A percentile compares a stretch with the other conserved stretches of the same genome.
These are phyloP conservation scores for Fusarium brevicatenulatum DNA, from an alignment of 2,329 filamentous ascomycete species.

Conservation along the genomic window DNA sequence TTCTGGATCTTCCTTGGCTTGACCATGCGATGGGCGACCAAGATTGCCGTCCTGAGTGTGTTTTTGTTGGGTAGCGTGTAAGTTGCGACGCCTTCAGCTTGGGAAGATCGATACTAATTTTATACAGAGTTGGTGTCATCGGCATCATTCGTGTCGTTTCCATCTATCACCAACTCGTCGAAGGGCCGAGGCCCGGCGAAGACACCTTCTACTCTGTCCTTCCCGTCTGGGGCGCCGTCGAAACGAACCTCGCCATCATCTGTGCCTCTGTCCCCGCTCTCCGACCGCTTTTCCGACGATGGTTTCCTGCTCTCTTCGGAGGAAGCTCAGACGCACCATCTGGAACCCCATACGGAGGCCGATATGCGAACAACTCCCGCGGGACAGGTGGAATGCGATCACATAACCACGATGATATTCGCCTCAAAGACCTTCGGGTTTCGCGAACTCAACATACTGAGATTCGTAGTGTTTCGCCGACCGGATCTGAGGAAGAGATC, in stretches of 20 bases:
- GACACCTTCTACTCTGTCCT: constrained; percentile 43
- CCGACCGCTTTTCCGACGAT: constrained; percentile 47
- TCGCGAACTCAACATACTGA: constrained; percentile 45
- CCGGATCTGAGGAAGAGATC: constrained; percentile 52
- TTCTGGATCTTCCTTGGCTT: constrained; percentile 54
- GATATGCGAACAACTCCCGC: constrained; percentile 26
- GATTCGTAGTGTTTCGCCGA: constrained; percentile 49
- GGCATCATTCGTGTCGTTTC: constrained; percentile 49
- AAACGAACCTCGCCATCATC: constrained; percentile 51
- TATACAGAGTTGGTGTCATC: constrained; percentile 46
- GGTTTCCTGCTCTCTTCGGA: constrained; percentile 47
- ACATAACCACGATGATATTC: constrained; percentile 22
- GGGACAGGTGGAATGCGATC: constrained; percentile 35
- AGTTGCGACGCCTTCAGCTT: constrained; percentile 16
- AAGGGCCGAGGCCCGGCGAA: constrained; percentile 36
- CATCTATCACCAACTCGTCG: constrained; percentile 38
- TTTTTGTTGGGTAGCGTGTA: constrained; percentile 52
- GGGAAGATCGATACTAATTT: neutral
- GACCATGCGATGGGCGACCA: constrained; percentile 51
- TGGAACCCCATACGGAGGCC: constrained; percentile 14
- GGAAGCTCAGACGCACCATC: constrained; percentile 27
- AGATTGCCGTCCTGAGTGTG: constrained; percentile 52
- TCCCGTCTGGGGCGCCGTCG: constrained; percentile 49
- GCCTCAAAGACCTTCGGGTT: constrained; percentile 34
- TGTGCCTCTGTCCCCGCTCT: constrained; percentile 50